Conservation (phyloP, 371 early-diverging fungal genomes). For the Apophysomyces elegans region DNA sequence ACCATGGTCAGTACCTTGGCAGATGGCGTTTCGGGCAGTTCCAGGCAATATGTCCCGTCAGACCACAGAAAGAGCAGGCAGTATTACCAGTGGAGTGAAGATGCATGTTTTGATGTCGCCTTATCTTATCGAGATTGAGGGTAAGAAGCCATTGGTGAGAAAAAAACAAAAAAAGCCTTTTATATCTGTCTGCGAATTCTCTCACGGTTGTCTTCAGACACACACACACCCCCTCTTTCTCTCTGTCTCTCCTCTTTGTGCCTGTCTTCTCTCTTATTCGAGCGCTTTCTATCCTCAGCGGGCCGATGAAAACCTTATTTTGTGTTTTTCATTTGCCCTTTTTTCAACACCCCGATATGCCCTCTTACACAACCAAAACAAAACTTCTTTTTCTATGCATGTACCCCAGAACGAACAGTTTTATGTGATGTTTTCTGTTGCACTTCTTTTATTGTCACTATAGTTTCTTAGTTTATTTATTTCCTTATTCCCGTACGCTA, state of each 20-base stretch:
- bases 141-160: background rate
- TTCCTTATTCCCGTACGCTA: slow-evolving; percentile 15
- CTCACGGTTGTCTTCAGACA: slow-evolving; percentile 1
- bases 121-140: slow-evolving; percentile 18
- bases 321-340: slow-evolving; percentile 11
- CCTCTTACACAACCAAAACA: background rate
- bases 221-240: too few species aligned
- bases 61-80: slow-evolving; percentile 43
- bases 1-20: slow-evolving; percentile 28
- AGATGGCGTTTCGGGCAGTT: slow-evolving; percentile 51
- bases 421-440: background rate
- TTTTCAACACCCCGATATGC: background rate
- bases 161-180: background rate
- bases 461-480: background rate
- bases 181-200: slow-evolving; percentile 2
- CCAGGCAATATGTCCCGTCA: slow-evolving; percentile 44
- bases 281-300: background rate
- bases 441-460: background rate
- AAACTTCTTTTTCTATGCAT: slow-evolving; percentile 2
- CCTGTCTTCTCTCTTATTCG: background rate
- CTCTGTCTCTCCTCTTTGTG: too few species aligned
- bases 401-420: slow-evolving; percentile 3
- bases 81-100: slow-evolving; percentile 10
- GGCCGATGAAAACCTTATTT: slow-evolving; percentile 3
- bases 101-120: slow-evolving; percentile 2